Base-by-base conservation (phyloP, 441 rosid genomes). In the Gossypium gossypioides region DNA sequence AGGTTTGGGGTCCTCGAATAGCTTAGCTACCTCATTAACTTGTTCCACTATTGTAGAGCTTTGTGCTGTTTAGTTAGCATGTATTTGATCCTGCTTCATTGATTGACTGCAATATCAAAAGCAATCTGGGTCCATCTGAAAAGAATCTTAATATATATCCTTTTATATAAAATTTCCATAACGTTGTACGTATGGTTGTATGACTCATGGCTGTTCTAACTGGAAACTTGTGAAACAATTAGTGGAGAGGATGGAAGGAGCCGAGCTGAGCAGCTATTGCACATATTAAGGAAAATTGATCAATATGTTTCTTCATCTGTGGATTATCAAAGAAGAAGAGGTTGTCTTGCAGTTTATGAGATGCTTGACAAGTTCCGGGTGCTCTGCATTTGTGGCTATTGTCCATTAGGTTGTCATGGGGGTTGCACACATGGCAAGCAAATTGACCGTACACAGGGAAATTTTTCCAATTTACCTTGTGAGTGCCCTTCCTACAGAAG, bases 161-260 rank as follows among this genome's bases (percentile, higher is more conserved):
- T 57, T 25, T n/a, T 67, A 10, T 25, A 25, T 0, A 40, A 37
- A 13, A 55, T 56, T 37, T 22, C 12, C 7, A 32, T 62, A 19
- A 32, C 9, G 15, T 46, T 68, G 42, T 50, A 13, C 7, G 3
- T 12, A 44, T 22, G n/a, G 54, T 5, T 44, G 19, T 12, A 4
- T 65, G 34, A 44, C 24, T 37, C 72, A 24, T 69, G 42, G 72
- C 72, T 57, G 67, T 84, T 80, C 84, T 80, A 55, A 72, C 74
- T 50, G n/a, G 55, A 4, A 56, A 74, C 76, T 27, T 76, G 64
- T 84, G 68, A 75, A 78, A 77, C 68, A 79, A 77, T 75, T 81
- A 96, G 99, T 79, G 99, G 99, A 81, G 99, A 91, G 86, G 99
- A 96, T 85, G 99, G 99, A 77, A 84, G 98, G 87, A 96, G 99